Evolutionary conservation across 73 alveolate genomes (phyloP), one percentile per base, ranked within the genome.

Genomic region (Vitrella brassicaformis): DNA sequence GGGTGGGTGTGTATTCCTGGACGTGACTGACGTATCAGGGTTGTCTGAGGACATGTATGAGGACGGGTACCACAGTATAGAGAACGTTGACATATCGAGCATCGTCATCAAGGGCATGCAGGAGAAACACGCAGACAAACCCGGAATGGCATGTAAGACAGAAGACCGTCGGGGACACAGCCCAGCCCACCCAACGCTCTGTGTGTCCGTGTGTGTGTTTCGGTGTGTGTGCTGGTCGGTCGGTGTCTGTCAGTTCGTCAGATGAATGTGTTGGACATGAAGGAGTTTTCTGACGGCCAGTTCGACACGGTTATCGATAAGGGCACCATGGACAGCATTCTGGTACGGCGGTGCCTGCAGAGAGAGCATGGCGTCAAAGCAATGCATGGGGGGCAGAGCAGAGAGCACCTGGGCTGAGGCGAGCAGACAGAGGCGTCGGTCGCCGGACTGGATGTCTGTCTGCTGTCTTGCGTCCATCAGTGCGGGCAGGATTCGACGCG

Each of bases 401-500:
- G n/a, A n/a, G n/a, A n/a, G n/a, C n/a, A n/a, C n/a, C n/a, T n/a
- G n/a, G n/a, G n/a, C n/a, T n/a, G n/a, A n/a, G n/a, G n/a, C n/a
- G n/a, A n/a, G n/a, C n/a, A n/a, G n/a, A n/a, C n/a, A n/a, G n/a
- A n/a, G n/a, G n/a, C n/a, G 4, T 39, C 56, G 22, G 22, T 39
- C 56, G 4, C 22, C 14, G 56, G 22, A 39, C 14, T 4, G 4
- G 56, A 8, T 39, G 56, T 14, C 4, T 39, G 56, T 8, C 56
- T 39, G 56, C 14, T 39, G 56, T 39, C 56, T 14, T 14, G 56
- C 14, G 22, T 39, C 22, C 56, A 39, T 39, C 56, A 39, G 56
- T 93, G 98, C 71, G 98, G 98, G 32, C 97, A 93, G 73, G 92
- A 94, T 46, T 89, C 95, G 19, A 92, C 94, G 0, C 94, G 95